Base-by-base conservation (phyloP, 306 rosid species). In the Glycine tomentella region DNA sequence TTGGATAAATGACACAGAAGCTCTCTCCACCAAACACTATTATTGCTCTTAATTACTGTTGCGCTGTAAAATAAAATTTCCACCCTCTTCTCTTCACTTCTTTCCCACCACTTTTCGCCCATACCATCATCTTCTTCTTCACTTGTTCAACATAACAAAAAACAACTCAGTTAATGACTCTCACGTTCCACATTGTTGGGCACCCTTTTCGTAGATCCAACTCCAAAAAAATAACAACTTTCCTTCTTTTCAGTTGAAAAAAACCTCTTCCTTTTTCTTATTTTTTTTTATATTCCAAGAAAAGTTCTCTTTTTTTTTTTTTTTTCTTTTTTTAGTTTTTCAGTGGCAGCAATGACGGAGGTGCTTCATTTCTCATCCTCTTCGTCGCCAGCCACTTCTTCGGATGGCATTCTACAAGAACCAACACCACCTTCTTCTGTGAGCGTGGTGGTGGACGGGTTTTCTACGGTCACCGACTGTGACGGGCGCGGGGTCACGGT, bases 341-440 rank as follows among this genome's bases (percentile, higher is more conserved):
- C 91, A 78, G 82, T 86, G 90, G 87, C 91, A 88, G 84, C 91
- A 87, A 94, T 92, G 97, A 95, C 92, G 11, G 90, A 90, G 79
- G 90, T 92, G 81, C 91, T 95, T 63, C 93, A 76, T 62, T 87
- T 90, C 15, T 75, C 89, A 15, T 81, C 90, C 63, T 77, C 89
- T n/a, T 77, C 87, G 59, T 78, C 73, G 13, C 68, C 78, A 38
- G 11, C 57, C 74, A 56, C 17, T 71, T 78, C 40, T 40, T 84
- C 64, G 34, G 74, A 73, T 65, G 85, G 53, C 79, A 61, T 79
- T 78, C 58, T 77, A 58, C 31, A 79, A 83, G 87, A 59, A 77
- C 55, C 83, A 86, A 85, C 85, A 87, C 9, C 44, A 77, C 66
- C 83, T 85, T 85, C 85, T 87, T 9, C 83, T 51, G 80, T 84